Evolutionary conservation across 2,329 filamentous ascomycete species (phyloP).

Genomic region (Clonostachys rosea): DNA sequence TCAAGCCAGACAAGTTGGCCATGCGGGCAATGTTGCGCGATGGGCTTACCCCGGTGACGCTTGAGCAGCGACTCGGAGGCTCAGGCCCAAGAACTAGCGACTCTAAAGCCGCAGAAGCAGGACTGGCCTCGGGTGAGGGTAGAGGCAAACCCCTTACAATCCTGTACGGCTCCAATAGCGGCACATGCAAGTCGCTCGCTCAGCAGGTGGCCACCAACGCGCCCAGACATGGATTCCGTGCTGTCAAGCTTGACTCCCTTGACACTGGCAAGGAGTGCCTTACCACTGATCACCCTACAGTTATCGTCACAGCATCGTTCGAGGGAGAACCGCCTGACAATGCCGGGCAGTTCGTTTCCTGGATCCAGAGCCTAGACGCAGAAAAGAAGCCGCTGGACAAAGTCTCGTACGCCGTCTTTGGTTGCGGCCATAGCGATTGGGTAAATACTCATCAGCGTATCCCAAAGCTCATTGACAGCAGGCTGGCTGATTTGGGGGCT

Average conservation of each 20-base stretch:
- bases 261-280: slow-evolving; percentile 40
- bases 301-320: slow-evolving; percentile 64
- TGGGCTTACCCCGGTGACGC: slow-evolving; percentile 22
- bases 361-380: slow-evolving; percentile 48
- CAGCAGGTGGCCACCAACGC: slow-evolving; percentile 54
- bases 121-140: not conserved
- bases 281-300: slow-evolving; percentile 32
- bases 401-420: slow-evolving; percentile 61
- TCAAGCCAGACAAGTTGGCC: slow-evolving; percentile 55
- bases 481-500: slow-evolving; percentile 24
- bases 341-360: slow-evolving; percentile 58
- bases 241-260: slow-evolving; percentile 44
- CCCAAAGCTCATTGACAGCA: slow-evolving; percentile 50
- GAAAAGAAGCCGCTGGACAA: slow-evolving; percentile 32
- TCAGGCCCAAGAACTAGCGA: not conserved
- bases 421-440: slow-evolving; percentile 54
- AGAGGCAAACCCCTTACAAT: slow-evolving; percentile 30
- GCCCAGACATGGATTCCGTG: slow-evolving; percentile 42
- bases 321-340: slow-evolving; percentile 69
- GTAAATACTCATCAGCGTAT: slow-evolving; percentile 55
- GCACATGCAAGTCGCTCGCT: slow-evolving; percentile 63
- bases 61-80: slow-evolving; percentile 32
- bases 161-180: slow-evolving; percentile 61
- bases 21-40: slow-evolving; percentile 51
- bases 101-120: slow-evolving; percentile 7